A percentile compares a stretch with the other conserved stretches of the same genome.
Conservation (phyloP, 306 rosid genomes). For the Quercus suber region DNA sequence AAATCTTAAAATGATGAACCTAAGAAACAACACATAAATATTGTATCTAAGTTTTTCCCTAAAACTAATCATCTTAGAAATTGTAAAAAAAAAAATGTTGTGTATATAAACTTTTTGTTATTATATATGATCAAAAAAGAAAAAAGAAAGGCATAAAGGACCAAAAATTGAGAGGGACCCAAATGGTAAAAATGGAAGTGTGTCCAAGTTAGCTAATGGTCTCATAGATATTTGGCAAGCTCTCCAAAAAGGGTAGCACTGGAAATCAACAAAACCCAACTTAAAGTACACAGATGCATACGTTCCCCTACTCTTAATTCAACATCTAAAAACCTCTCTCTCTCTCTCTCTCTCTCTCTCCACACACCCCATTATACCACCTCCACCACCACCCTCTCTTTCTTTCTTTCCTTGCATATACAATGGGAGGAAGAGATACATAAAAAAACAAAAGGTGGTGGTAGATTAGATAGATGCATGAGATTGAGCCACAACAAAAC, state of each 20-base stretch:
- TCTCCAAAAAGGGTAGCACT: constrained; percentile 36
- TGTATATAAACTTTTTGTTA: too few relatives aligned
- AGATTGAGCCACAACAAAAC: constrained; percentile 54
- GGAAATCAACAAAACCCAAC: constrained; percentile 30
- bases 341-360: constrained; percentile 28
- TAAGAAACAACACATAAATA: too few relatives aligned
- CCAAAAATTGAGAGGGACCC: constrained; percentile 12
- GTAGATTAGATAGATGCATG: constrained; percentile 59
- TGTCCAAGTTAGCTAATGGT: constrained; percentile 1
- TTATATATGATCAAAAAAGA: too few relatives aligned
- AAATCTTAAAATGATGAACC: too few relatives aligned
- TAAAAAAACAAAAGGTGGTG: constrained; percentile 70
- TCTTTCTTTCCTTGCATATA: neutral
- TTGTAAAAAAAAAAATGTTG: too few relatives aligned
- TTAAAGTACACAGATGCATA: constrained; percentile 26
- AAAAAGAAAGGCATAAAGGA: too few relatives aligned
- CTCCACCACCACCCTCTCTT: constrained; percentile 33
- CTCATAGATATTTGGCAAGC: constrained; percentile 15
- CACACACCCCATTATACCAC: constrained; percentile 31
- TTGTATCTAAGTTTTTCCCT: accelerated
- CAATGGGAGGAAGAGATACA: constrained; percentile 8
- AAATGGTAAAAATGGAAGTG: constrained; percentile 19
- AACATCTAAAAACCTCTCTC: constrained; percentile 29
- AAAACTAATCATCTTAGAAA: too few relatives aligned
- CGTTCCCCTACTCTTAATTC: constrained; percentile 26